Evolutionary conservation across 345 rosid species (phyloP), one percentile per base, ranked within the genome.

Genomic region (Moricandia arvensis): DNA sequence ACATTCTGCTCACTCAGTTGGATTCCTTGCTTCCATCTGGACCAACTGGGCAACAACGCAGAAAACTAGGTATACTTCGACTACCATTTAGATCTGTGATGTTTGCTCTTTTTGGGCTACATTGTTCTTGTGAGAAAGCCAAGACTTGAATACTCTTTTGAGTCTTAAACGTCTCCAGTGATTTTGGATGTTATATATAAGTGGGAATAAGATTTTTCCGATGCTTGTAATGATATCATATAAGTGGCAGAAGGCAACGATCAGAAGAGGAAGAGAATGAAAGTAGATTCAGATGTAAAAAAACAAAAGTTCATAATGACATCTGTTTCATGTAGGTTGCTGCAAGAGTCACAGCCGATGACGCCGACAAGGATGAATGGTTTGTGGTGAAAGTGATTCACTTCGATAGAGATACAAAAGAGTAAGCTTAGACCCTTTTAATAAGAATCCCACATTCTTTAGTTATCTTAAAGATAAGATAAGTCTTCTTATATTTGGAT

Each of bases 321-420:
- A 10, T 57, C 5, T 75, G 33, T 13, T 80, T 43, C 17, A 16
- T 72, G 55, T 81, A 94, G 98, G 98, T 94, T 35, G 98, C 98
- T 16, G 98, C 98, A 43, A 87, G 90, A 85, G 92, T 94, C 76
- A 86, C 88, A 2, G 80, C 82, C 8, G 97, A 87, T 68, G 85
- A 87, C 76, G 95, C 89, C 41, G 97, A 94, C 45, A 90, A 89
- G 76, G 97, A 91, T 35, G 97, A 94, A 77, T 94, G 98, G 98
- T 83, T 86, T 79, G 89, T 94, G 59, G 96, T 90, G 26, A 94
- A 94, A 85, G 97, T 94, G 51, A 91, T 85, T 54, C 91, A 90
- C 74, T 91, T 94, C 77, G 96, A 94, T 57, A 85, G 90, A 73
- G 96, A 94, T 72, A 88, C 95, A 34, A 89, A 84, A 85, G 98